Percentiles rank a stretch among this genome's conserved stretches.
These are phyloP conservation scores for Arthrobotrys megalospora DNA, from an alignment of 2,329 filamentous ascomycete genomes.

Conservation along the genomic window DNA sequence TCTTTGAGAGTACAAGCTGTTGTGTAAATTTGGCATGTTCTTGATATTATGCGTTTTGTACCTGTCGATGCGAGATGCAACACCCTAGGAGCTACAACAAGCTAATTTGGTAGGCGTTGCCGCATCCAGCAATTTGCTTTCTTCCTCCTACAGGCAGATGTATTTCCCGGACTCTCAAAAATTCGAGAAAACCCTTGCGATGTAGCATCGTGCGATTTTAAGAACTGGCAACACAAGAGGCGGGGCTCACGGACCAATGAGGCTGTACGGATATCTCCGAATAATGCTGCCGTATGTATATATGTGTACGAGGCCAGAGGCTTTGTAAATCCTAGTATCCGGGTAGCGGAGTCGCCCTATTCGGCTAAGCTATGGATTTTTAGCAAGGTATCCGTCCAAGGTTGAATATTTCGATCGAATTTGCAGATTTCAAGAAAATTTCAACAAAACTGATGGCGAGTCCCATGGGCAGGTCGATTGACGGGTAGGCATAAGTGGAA, in stretches of 20 bases:
- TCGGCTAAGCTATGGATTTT: background rate
- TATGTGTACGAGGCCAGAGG: background rate
- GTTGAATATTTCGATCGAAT: background rate
- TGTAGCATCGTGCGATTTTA: background rate
- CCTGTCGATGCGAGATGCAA: conserved; percentile 45
- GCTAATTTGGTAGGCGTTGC: conserved; percentile 28
- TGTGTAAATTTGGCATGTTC: conserved; percentile 17
- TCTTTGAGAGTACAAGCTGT: background rate
- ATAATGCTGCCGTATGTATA: too few species aligned
- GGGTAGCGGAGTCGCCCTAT: background rate
- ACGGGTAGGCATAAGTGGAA: background rate
- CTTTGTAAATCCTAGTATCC: background rate
- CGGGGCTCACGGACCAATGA: background rate
- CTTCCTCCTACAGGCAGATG: background rate
- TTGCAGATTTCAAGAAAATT: background rate
- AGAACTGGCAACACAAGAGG: background rate
- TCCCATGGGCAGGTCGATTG: background rate
- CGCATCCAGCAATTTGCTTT: conserved; percentile 6
- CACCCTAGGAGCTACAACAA: conserved; percentile 3
- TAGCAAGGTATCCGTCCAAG: background rate
- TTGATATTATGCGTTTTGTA: conserved; percentile 33
- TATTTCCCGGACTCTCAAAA: background rate
- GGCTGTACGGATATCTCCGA: background rate
- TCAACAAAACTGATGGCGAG: background rate
- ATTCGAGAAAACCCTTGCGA: background rate